These are phyloP conservation scores for Vigna unguiculata DNA, from an alignment of 306 rosid species.

Conservation along the genomic window DNA sequence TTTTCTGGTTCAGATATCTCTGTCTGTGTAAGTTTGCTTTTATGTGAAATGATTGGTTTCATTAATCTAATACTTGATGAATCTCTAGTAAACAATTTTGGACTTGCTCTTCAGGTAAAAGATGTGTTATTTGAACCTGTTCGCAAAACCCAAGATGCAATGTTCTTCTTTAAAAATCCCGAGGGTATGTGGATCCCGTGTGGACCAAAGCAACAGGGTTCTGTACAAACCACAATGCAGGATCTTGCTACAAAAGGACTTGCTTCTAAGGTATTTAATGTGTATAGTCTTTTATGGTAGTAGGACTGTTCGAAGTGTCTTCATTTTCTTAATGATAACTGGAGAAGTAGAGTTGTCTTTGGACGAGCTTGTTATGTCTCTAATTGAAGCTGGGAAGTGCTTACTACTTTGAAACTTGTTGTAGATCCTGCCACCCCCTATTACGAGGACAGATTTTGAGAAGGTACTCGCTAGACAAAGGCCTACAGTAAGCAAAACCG, in stretches of 20 bases:
- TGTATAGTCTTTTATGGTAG: constrained; percentile 9
- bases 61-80: constrained; percentile 1
- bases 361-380: not conserved
- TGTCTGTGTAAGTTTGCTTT: constrained; percentile 82
- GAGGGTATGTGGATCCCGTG: constrained; percentile 89
- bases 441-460: constrained; percentile 83
- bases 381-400: constrained; percentile 30
- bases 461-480: constrained; percentile 95
- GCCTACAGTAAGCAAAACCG: constrained; percentile 97
- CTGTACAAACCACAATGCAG: constrained; percentile 81
- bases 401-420: constrained; percentile 41
- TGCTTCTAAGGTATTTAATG: constrained; percentile 75
- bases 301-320: not conserved
- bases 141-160: constrained; percentile 99
- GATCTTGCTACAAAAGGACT: constrained; percentile 86
- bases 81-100: constrained; percentile 16
- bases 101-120: constrained; percentile 70
- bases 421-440: constrained; percentile 99
- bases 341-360: constrained; percentile 17
- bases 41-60: constrained; percentile 32
- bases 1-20: constrained; percentile 97
- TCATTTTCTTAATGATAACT: not conserved
- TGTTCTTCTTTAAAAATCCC: constrained; percentile 77
- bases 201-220: constrained; percentile 86
- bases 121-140: constrained; percentile 98